A percentile compares a stretch with the other conserved stretches of the same genome.
Conservation (phyloP, 768 basidiomycete genomes). For the Pulveroboletus ravenelii region DNA sequence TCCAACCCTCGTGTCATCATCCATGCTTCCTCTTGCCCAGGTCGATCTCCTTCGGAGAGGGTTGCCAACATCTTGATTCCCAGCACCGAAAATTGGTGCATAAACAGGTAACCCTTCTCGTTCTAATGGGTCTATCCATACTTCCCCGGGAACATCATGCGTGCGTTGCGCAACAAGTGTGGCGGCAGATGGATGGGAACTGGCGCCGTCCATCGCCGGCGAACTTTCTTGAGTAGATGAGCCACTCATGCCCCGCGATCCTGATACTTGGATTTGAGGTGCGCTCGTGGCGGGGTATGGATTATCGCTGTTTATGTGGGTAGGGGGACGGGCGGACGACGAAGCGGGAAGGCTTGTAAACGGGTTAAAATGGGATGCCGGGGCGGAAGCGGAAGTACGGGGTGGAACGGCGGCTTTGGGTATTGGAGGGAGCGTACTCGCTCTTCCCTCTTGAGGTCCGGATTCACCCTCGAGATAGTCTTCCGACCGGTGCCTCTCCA, state of each 20-base stretch:
- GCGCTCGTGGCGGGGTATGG: conserved; percentile 11
- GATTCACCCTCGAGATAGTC: conserved; percentile 3
- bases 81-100: conserved; percentile 22
- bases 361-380: conserved; percentile 1
- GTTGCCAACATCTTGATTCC: neutral
- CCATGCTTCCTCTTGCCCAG: conserved; percentile 11
- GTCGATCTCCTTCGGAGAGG: conserved; percentile 17
- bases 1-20: neutral
- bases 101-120: conserved; percentile 55
- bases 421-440: conserved; percentile 6
- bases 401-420: conserved; percentile 12
- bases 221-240: conserved; percentile 8
- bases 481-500: conserved; percentile 45
- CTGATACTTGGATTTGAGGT: conserved; percentile 3
- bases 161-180: conserved; percentile 26
- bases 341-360: neutral
- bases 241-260: conserved; percentile 3
- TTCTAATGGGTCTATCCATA: conserved; percentile 60
- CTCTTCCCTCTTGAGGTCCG: neutral
- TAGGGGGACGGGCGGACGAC: neutral
- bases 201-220: neutral
- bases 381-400: neutral
- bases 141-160: conserved; percentile 44
- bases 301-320: conserved; percentile 11
- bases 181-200: conserved; percentile 3